Evolutionary conservation across 164 flowering plant species (phyloP), one percentile per base, ranked within the genome.

Genomic region (Aristolochia contorta): DNA sequence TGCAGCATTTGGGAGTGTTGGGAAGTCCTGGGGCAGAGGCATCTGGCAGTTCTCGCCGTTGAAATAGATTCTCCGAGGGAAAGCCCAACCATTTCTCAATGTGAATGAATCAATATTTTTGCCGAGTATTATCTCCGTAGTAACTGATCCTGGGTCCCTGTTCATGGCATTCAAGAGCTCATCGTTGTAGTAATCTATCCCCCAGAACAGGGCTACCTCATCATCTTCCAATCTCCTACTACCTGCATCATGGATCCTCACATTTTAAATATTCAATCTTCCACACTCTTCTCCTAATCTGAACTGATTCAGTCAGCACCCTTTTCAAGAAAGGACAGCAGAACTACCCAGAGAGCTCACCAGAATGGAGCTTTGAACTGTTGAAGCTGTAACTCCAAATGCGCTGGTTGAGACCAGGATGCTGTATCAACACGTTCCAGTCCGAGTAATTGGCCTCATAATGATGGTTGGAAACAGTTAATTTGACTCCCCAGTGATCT

Each of bases 391-490:
- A 82, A 9, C 60, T 27, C 23, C 27, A 50, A 22, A 75, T 12
- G 5, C 61, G 8, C 57, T 71, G 69, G 30, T 72, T 32, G 57
- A 86, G 74, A 30, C 81, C 82, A 50, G 93, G 93, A 67, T 84
- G 89, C 64, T 78, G 84, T 43, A 81, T 78, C 49, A 82, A 16
- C 7, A 84, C 65, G 51, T 82, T 86, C 93, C 89, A 86, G 64
- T 78, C 47, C 2, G 82, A 68, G 61, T 75, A 81, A 68, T 80
- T 84, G 45, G 43, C 68, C 6, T 60, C 58, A 23, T 67, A 79
- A 66, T 82, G 64, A 71, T 74, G 71, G 62, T 83, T 86, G 2
- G 88, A 73, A 32, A 83, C 57, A 0, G 92, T 82, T 8, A 86
- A 16, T 65, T 84, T 86, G 47, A 82, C 81, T 58, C 85, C 74